Evolutionary conservation across 441 rosid genomes (phyloP).

Genomic region (Aquilaria agallochum): DNA sequence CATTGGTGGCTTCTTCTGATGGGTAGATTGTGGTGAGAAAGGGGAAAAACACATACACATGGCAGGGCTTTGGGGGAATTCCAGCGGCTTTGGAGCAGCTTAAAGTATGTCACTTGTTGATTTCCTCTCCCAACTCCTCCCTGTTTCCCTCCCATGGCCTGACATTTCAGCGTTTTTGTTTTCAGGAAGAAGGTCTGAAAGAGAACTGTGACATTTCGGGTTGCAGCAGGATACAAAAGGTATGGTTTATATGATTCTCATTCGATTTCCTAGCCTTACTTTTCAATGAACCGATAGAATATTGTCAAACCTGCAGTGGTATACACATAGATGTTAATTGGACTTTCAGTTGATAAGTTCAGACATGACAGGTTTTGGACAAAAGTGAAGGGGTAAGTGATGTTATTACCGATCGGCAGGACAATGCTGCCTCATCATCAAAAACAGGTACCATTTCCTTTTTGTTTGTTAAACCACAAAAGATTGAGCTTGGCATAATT

Average conservation of each 20-base stretch:
- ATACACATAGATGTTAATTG: no score
- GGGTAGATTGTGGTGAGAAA: slow-evolving; percentile 70
- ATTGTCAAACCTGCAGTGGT: no score
- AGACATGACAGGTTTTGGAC: slow-evolving; percentile 29
- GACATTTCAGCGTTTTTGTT: background rate
- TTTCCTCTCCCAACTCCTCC: background rate
- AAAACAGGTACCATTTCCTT: slow-evolving; percentile 44
- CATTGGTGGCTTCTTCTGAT: slow-evolving; percentile 5
- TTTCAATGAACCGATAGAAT: no score
- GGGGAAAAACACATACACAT: slow-evolving; percentile 73
- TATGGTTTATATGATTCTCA: slow-evolving; percentile 11
- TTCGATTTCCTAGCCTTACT: background rate
- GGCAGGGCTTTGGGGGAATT: slow-evolving; percentile 75
- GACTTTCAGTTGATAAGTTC: no score
- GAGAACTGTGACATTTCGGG: slow-evolving; percentile 48
- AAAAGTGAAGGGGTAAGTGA: slow-evolving; percentile 35
- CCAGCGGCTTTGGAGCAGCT: slow-evolving; percentile 56
- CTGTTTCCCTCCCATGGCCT: background rate
- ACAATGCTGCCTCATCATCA: slow-evolving; percentile 36
- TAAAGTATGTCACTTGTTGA: slow-evolving; percentile 28
- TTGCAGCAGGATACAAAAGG: slow-evolving; percentile 40
- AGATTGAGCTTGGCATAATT: background rate
- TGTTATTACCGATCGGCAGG: slow-evolving; percentile 44
- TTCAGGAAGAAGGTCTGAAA: slow-evolving; percentile 59
- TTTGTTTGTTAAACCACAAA: slow-evolving; percentile 2